phyloP scores from a whole-genome alignment of 257 asterid species.

The Jasminum sambac region DNA sequence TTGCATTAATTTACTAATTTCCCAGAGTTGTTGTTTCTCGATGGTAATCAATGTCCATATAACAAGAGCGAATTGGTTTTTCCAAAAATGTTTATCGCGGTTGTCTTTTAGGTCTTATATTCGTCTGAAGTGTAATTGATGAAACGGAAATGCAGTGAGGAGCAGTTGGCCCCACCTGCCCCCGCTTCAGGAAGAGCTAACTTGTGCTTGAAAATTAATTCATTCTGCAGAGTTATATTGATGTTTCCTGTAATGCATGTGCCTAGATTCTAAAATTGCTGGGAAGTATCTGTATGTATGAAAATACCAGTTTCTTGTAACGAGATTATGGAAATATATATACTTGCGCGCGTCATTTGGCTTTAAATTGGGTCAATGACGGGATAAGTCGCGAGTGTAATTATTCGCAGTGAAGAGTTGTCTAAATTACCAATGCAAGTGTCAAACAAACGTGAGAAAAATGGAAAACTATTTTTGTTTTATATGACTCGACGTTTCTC shows the following conservation, averaged over 20 bases:
- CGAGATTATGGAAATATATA: background rate
- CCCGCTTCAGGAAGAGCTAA: background rate
- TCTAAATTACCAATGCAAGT: background rate
- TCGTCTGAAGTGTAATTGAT: no score
- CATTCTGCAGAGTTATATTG: background rate
- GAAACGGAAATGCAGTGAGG: no score
- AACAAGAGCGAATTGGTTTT: no score
- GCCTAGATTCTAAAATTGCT: background rate
- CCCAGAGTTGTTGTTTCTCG: no score
- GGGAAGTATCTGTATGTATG: background rate
- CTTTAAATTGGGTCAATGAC: background rate
- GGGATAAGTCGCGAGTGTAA: background rate
- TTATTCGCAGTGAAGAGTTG: background rate
- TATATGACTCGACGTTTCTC: background rate
- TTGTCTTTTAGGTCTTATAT: no score
- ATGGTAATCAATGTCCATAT: no score
- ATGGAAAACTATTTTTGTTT: background rate
- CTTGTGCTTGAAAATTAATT: background rate
- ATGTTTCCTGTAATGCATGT: background rate
- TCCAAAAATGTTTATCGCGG: no score
- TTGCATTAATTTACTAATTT: no score
- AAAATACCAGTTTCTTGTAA: background rate
- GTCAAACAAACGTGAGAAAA: background rate
- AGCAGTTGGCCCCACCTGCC: no score
- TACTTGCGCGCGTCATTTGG: background rate